Evolutionary conservation across 768 basidiomycete species (phyloP), one percentile per base, ranked within the genome.

Genomic region (Lepiota venenata): DNA sequence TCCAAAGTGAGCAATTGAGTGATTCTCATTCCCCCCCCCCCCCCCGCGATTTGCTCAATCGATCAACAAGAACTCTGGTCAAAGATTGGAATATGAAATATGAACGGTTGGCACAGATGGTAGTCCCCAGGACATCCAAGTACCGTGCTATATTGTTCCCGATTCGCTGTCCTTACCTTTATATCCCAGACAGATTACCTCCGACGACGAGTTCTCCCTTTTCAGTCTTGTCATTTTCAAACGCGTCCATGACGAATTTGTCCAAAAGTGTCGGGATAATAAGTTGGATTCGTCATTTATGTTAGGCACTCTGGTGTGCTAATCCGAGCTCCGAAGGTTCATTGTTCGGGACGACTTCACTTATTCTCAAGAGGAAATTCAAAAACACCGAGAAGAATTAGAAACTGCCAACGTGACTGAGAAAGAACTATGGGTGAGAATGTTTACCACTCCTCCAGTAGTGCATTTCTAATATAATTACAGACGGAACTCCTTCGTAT

Each of bases 271-370:
- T 65, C 78, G 97, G 56, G 97, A 98, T 68, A 87, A 92, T 69
- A 98, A 96, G 93, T 96, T 62, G 60, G 79, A 71, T 38, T 21
- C 27, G 36, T 35, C 3, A 22, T 29, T 8, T 11, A 43, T 50
- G 32, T 18, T 22, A 45, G 42, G 18, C 39, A 16, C 53, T 58
- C 42, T 54, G 32, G 55, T 54, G 56, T 25, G 5, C 35, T 40
- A n/a, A 32, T 37, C 4, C 9, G 9, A 11, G 10, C 4, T 44
- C 41, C 12, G 15, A 52, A 97, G 95, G 66, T 98, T 93, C 73
- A 86, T 94, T 55, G 83, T 93, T 9, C 84, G 97, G n/a, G 97
- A 99, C 60, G 97, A 99, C 60, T 99, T 98, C 66, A 81, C 81
- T 12, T 98, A 81, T 66, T 91, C 94, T 20, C 88, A 92, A 65